Evolutionary conservation across 805 yeast genomes (phyloP), one percentile per base, ranked within the genome.

Genomic region (Cyberlindnera xylosilytica): DNA sequence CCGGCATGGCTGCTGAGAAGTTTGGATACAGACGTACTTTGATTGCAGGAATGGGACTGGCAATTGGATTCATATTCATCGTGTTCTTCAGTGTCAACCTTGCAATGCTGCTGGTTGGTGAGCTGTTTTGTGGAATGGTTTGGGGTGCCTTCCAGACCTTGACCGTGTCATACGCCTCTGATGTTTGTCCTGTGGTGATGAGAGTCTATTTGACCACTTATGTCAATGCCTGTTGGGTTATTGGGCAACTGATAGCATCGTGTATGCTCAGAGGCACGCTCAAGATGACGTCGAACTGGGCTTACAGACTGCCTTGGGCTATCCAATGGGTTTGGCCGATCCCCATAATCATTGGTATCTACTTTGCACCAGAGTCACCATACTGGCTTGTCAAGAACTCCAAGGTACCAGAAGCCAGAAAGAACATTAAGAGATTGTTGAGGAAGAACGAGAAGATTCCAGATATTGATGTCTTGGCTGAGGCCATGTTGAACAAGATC

Each of bases 311-410:
- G 34, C 73, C 74, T 1, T 71, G 66, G 49, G 53, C 49, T 9
- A 7, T 53, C 13, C 59, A 55, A 31, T 55, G 59, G 59, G 37
- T 47, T 16, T 55, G 57, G 56, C 53, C 56, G 11, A 37, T 46
- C 34, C 57, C 57, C 13, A 42, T 51, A 47, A 57, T 64, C 34
- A 47, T 68, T 20, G 64, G 63, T 36, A 62, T 68, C 20, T 65
- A 42, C 41, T 51, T 68, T 12, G 69, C 73, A 18, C 75, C 76
- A 1, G 75, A 72, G 37, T 68, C 74, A 9, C 77, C 77, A 12
- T 71, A 73, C 72, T 70, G 67, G 69, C 57, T 70, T 39, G 64
- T 64, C 23, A 68, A 62, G 44, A 60, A 61, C 22, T 69, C 68
- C 11, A 52, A 53, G 39, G 32, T 46, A 18, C 60, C 47, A 4